phyloP scores from a whole-genome alignment of 139 green algal species.

The Chlamydomonas sp. region DNA sequence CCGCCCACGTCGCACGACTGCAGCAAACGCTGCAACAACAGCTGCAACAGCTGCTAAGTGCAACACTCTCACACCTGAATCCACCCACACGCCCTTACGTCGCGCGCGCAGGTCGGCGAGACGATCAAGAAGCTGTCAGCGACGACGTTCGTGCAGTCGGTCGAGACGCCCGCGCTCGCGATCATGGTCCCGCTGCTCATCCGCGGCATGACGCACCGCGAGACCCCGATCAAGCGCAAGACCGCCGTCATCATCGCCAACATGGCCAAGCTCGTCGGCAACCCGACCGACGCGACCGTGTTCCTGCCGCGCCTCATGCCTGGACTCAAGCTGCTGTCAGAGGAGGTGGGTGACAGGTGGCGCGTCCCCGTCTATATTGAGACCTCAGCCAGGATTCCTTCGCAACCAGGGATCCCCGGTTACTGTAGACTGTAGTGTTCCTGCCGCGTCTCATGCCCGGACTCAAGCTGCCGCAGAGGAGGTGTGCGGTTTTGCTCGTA shows the following conservation, averaged over 20 bases:
- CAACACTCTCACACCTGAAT: too few species aligned
- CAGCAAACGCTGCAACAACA: too few species aligned
- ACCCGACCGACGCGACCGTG: slow-evolving; percentile 64
- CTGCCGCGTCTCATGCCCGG: slow-evolving; percentile 52
- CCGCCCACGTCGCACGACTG: too few species aligned
- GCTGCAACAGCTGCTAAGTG: too few species aligned
- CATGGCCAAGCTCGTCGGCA: slow-evolving; percentile 90
- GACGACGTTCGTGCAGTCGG: slow-evolving; percentile 81
- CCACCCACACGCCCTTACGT: slow-evolving; percentile 15
- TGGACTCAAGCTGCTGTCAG: slow-evolving; percentile 21
- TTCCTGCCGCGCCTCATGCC: slow-evolving; percentile 72
- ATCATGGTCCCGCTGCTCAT: slow-evolving; percentile 86
- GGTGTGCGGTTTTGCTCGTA: too few species aligned
- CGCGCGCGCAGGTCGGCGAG: slow-evolving; percentile 63
- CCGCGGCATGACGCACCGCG: slow-evolving; percentile 30
- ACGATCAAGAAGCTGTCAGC: slow-evolving; percentile 77
- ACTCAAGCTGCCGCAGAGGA: slow-evolving; percentile 23
- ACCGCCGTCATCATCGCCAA: slow-evolving; percentile 82
- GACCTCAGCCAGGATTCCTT: neutral
- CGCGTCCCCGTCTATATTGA: too few species aligned
- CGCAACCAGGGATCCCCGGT: too few species aligned
- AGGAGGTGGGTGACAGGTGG: too few species aligned
- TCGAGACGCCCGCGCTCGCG: slow-evolving; percentile 71
- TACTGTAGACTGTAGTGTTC: too few species aligned
- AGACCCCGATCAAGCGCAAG: slow-evolving; percentile 83